These are phyloP conservation scores for Lichtheimia ornata DNA, from an alignment of 371 early-diverging fungal genomes.

Conservation along the genomic window DNA sequence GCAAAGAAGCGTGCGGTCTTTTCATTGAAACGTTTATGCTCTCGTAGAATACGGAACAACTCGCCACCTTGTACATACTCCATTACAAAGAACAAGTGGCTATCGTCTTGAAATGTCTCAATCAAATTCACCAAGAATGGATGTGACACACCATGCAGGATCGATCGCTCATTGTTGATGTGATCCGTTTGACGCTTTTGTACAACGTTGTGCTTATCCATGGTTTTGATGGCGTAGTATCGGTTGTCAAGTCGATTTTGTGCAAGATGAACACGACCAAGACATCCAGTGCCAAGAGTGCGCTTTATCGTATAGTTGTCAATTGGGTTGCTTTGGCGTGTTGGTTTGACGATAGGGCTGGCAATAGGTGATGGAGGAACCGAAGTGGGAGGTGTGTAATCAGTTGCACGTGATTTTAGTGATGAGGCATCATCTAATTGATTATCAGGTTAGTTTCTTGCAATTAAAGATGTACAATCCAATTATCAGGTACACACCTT, in stretches of 20 bases:
- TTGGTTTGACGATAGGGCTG: not conserved
- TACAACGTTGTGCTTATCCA: conserved; percentile 92
- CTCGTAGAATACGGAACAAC: conserved; percentile 74
- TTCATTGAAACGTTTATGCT: conserved; percentile 84
- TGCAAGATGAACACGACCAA: conserved; percentile 71
- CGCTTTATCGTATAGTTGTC: conserved; percentile 38
- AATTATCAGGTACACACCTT: too few relatives aligned
- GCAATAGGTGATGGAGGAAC: conserved; percentile 19
- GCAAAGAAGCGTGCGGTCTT: conserved; percentile 84
- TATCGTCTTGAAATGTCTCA: conserved; percentile 89
- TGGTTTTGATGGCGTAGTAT: conserved; percentile 88
- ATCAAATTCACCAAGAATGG: conserved; percentile 93
- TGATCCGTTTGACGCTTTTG: conserved; percentile 92
- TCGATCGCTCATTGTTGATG: conserved; percentile 87
- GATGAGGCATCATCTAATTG: not conserved
- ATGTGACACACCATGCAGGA: conserved; percentile 79
- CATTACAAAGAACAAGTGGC: conserved; percentile 93
- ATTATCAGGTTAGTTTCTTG: not conserved
- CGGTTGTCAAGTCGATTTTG: conserved; percentile 46
- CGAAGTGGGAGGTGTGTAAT: conserved; percentile 5
- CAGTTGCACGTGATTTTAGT: not conserved
- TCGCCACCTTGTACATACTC: conserved; percentile 98
- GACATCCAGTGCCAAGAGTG: conserved; percentile 75
- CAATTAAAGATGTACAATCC: too few relatives aligned
- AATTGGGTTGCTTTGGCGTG: conserved; percentile 15